Base-by-base conservation (phyloP, 306 rosid genomes). In the Vicia faba region DNA sequence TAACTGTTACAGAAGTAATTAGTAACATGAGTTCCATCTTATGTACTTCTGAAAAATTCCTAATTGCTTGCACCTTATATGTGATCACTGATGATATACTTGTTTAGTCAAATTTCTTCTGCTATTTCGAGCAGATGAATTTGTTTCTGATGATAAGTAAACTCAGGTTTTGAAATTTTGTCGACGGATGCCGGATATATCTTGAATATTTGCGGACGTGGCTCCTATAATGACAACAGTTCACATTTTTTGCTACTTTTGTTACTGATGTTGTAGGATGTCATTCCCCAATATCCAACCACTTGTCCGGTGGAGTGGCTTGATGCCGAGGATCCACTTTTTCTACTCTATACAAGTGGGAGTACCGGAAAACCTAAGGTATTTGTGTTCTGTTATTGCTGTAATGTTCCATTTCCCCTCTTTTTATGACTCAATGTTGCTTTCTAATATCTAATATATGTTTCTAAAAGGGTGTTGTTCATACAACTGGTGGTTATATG, bases 321-420 rank as follows among this genome's bases (percentile, higher is more conserved):
- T 76, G 96, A 90, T 68, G 97, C 99, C 11, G 99, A 93, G 83
- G 89, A 84, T 76, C 99, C 99, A 73, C 92, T 93, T 69, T 93
- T 93, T 81, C 85, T 93, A 54, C 96, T 93, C 55, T 93, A 90
- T 75, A 93, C 99, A 53, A 93, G 99, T 81, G 99, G 99, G 72
- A 93, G 99, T 80, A 90, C 99, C 3, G 99, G 99, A 69, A 93
- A 86, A 73, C 97, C 99, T 16, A 93, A 90, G 99, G 99, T 90
- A 82, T 50, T 13, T 70, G 46, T 40, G 65, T 51, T 66, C 67
- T 65, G 69, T 65, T 64, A 64, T 55, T 44, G 23, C 67, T 59
- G 11, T 69, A 31, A 1, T 59, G 3, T 53, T 67, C 70, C 49
- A 49, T 29, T 68, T 74, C 80, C 43, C 45, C 39, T 73, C 16